Evolutionary conservation across 2,329 filamentous ascomycete genomes (phyloP).

Genomic region (Apiospora koreana): DNA sequence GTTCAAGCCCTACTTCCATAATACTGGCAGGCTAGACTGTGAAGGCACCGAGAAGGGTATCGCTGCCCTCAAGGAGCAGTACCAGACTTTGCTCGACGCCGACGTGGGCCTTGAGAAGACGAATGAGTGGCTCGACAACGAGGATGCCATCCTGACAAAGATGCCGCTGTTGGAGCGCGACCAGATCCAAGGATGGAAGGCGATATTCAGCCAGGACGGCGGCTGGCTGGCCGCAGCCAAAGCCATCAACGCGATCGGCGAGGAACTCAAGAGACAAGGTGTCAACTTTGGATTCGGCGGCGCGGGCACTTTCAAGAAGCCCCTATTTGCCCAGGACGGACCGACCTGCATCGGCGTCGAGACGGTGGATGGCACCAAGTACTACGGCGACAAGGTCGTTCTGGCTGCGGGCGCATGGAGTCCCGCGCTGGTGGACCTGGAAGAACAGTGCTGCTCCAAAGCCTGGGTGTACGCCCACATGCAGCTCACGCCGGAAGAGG

Average conservation of each 20-base stretch:
- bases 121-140: conserved; percentile 43
- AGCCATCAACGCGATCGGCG: conserved; percentile 47
- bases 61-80: conserved; percentile 32
- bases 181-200: conserved; percentile 48
- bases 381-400: conserved; percentile 44
- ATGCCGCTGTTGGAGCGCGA: conserved; percentile 40
- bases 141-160: conserved; percentile 44
- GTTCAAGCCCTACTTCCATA: conserved; percentile 45
- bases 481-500: conserved; percentile 41
- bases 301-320: conserved; percentile 45
- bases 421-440: conserved; percentile 35
- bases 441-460: conserved; percentile 40
- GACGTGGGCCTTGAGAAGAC: conserved; percentile 35
- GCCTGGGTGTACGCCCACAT: conserved; percentile 50
- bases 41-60: conserved; percentile 35
- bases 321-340: conserved; percentile 37
- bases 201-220: conserved; percentile 42
- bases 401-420: conserved; percentile 43
- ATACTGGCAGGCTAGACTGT: conserved; percentile 41
- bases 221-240: conserved; percentile 50
- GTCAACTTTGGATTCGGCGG: conserved; percentile 44
- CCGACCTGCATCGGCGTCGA: conserved; percentile 41
- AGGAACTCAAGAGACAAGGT: conserved; percentile 36
- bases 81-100: conserved; percentile 35
- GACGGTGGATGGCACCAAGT: conserved; percentile 41